phyloP scores from a whole-genome alignment of 306 rosid genomes.

The Hylodesmum podocarpum region DNA sequence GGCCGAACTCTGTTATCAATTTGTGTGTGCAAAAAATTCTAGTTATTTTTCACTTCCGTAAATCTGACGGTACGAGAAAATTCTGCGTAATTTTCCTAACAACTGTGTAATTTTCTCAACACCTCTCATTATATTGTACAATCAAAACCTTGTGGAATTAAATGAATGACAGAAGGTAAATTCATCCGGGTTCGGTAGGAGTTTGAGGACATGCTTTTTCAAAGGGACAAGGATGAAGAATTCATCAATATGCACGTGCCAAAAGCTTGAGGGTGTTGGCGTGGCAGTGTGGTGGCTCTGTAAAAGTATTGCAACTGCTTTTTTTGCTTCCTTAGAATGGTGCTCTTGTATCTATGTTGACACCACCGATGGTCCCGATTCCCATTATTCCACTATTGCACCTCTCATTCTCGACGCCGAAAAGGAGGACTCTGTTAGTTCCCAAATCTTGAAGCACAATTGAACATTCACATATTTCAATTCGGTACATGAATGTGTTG shows the following conservation, averaged over 20 bases:
- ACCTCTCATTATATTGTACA: not conserved
- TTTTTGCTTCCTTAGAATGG: slow-evolving; percentile 40
- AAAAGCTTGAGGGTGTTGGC: slow-evolving; percentile 28
- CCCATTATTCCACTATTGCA: slow-evolving; percentile 22
- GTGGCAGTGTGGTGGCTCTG: slow-evolving; percentile 40
- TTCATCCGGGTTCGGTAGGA: not conserved
- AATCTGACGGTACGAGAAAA: too few relatives aligned
- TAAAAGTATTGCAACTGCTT: slow-evolving; percentile 24
- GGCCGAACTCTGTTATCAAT: too few relatives aligned
- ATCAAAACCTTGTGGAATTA: not conserved
- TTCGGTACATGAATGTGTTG: not conserved
- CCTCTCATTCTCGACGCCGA: slow-evolving; percentile 26
- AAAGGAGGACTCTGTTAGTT: not conserved
- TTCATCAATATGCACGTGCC: slow-evolving; percentile 34
- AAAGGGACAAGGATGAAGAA: slow-evolving; percentile 26
- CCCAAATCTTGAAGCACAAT: not conserved
- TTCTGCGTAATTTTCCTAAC: too few relatives aligned
- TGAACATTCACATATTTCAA: not conserved
- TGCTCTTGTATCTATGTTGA: slow-evolving; percentile 35
- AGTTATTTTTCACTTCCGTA: too few relatives aligned
- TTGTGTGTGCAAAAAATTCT: too few relatives aligned
- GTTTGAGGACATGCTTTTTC: slow-evolving; percentile 25
- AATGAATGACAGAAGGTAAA: not conserved
- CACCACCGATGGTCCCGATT: slow-evolving; percentile 29
- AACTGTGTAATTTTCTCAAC: too few relatives aligned